phyloP scores from a whole-genome alignment of 495 filamentous ascomycete species.

The Sabuloglossum arenarium region DNA sequence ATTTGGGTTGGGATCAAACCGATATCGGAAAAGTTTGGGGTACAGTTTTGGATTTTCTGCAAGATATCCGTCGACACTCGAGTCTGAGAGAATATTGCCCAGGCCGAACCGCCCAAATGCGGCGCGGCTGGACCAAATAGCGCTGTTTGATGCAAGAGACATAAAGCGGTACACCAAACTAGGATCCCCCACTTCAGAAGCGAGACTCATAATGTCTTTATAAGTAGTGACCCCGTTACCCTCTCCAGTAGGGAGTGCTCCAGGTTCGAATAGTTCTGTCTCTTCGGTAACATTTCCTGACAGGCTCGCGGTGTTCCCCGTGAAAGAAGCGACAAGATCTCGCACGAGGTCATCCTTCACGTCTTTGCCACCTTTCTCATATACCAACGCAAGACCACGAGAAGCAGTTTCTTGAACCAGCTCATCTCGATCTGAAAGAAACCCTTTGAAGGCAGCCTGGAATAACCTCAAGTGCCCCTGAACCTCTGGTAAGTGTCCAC shows the following conservation, averaged over 20 bases:
- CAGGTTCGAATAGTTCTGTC: conserved; percentile 87
- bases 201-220: conserved; percentile 55
- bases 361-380: conserved; percentile 66
- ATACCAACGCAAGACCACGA: conserved; percentile 70
- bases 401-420: conserved; percentile 90
- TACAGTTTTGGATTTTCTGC: conserved; percentile 77
- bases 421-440: conserved; percentile 72
- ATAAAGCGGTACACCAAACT: conserved; percentile 94
- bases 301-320: conserved; percentile 46
- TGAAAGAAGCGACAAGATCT: conserved; percentile 75
- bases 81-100: conserved; percentile 74
- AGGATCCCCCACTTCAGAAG: conserved; percentile 82
- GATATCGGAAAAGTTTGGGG: conserved; percentile 80
- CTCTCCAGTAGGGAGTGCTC: conserved; percentile 75
- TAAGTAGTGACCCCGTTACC: conserved; percentile 81
- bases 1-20: conserved; percentile 83
- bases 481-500: conserved; percentile 50
- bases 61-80: conserved; percentile 49
- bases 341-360: conserved; percentile 62
- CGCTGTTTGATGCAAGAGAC: conserved; percentile 83
- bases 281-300: conserved; percentile 62
- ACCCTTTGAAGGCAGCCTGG: conserved; percentile 67
- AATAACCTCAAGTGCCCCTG: conserved; percentile 53
- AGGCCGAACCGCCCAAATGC: conserved; percentile 89
- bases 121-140: conserved; percentile 85